Evolutionary conservation across 2,329 filamentous ascomycete genomes (phyloP).

Genomic region (Beauveria brongniartii): DNA sequence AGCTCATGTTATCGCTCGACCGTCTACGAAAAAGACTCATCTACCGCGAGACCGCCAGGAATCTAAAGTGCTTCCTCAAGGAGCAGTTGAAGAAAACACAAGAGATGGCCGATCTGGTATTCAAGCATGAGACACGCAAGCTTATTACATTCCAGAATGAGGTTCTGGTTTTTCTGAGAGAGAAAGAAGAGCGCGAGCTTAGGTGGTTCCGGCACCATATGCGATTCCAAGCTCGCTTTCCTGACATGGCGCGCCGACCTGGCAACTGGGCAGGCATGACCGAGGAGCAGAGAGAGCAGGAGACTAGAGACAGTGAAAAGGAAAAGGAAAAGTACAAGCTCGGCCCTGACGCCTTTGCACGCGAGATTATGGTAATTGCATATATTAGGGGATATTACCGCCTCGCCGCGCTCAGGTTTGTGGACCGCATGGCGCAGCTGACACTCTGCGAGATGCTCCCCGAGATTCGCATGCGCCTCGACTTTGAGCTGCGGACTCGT

Average conservation of each 20-base stretch:
- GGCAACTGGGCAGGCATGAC: conserved; percentile 38
- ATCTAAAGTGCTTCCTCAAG: conserved; percentile 37
- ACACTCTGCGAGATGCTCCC: conserved; percentile 43
- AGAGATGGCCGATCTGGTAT: conserved; percentile 35
- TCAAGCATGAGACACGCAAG: conserved; percentile 43
- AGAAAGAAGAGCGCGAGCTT: conserved; percentile 37
- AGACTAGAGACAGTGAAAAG: conserved; percentile 32
- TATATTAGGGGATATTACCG: conserved; percentile 63
- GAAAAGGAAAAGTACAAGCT: conserved; percentile 41
- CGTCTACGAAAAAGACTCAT: conserved; percentile 39
- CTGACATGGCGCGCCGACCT: conserved; percentile 19
- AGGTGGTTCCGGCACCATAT: conserved; percentile 40
- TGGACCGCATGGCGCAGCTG: conserved; percentile 44
- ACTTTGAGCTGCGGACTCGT: conserved; percentile 34
- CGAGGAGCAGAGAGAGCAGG: conserved; percentile 37
- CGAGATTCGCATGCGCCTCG: conserved; percentile 30
- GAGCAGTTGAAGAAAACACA: conserved; percentile 28
- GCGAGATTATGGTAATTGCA: conserved; percentile 54
- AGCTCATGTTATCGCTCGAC: conserved; percentile 40
- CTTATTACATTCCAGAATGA: conserved; percentile 51
- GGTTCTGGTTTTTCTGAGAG: conserved; percentile 36
- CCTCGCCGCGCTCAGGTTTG: conserved; percentile 55
- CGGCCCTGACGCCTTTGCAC: conserved; percentile 47
- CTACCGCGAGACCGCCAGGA: conserved; percentile 37
- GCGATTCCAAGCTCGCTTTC: conserved; percentile 36